These are phyloP conservation scores for Carpinus viminea DNA, from an alignment of 306 rosid species.

Conservation along the genomic window DNA sequence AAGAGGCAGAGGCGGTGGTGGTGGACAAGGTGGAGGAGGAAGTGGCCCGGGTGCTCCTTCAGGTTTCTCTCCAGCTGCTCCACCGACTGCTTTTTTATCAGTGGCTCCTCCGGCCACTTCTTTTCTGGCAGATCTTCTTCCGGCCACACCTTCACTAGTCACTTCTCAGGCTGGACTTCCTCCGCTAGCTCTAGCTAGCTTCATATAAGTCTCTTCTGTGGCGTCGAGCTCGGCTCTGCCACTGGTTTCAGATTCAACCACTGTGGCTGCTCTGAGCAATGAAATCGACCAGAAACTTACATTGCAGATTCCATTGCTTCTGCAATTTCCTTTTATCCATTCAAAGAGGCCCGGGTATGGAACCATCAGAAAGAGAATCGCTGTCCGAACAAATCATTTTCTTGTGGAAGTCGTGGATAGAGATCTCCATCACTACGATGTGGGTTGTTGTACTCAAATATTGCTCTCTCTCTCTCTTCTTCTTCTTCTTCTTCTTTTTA, in stretches of 20 bases:
- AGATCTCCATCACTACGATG: constrained; percentile 60
- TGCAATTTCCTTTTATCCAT: constrained; percentile 28
- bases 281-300: constrained; percentile 26
- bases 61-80: not conserved
- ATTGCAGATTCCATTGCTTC: constrained; percentile 25
- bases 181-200: not conserved
- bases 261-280: not conserved
- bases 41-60: not conserved
- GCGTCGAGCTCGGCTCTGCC: constrained; percentile 21
- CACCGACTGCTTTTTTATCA: not conserved
- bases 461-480: not conserved
- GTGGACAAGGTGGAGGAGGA: constrained; percentile 4
- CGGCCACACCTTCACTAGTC: not conserved
- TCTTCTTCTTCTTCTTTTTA: too few relatives aligned
- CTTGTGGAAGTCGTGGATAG: constrained; percentile 32
- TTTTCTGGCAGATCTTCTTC: not conserved
- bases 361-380: constrained; percentile 12
- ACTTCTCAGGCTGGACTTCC: not conserved
- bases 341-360: constrained; percentile 56
- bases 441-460: constrained; percentile 15
- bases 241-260: not conserved
- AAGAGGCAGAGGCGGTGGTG: constrained; percentile 1
- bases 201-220: not conserved
- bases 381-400: constrained; percentile 67
- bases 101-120: not conserved